These are phyloP conservation scores for Chrysoporthe cubensis DNA, from an alignment of 2,329 filamentous ascomycete genomes.

Conservation along the genomic window DNA sequence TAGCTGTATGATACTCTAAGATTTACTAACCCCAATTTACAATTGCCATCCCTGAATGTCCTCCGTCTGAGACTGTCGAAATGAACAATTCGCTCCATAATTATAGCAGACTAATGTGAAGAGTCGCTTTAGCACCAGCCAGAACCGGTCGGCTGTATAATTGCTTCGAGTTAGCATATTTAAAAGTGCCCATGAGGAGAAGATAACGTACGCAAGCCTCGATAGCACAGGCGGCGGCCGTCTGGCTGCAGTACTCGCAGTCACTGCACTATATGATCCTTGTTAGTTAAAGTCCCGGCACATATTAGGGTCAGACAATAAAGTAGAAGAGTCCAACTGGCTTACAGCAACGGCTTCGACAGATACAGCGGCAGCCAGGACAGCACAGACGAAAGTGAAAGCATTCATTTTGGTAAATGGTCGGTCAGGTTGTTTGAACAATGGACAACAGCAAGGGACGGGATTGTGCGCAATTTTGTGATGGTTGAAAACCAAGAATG, in stretches of 20 bases:
- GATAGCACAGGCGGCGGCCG: conserved; percentile 1
- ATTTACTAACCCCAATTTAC: neutral
- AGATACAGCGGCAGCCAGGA: neutral
- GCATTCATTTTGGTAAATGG: neutral
- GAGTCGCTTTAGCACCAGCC: neutral
- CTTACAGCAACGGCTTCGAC: neutral
- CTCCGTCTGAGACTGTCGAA: neutral
- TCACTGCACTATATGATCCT: neutral
- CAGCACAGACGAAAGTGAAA: neutral
- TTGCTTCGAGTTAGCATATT: neutral
- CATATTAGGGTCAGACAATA: neutral
- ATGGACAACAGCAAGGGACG: neutral
- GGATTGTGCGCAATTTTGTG: neutral
- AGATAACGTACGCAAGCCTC: neutral
- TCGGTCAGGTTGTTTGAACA: neutral
- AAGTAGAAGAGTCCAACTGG: neutral
- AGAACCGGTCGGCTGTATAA: neutral
- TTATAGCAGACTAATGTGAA: neutral
- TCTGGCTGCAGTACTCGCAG: conserved; percentile 1
- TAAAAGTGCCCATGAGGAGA: neutral
- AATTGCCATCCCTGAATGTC: neutral
- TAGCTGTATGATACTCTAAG: neutral
- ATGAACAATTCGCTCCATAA: neutral
- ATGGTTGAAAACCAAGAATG: neutral
- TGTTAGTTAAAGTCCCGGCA: neutral